Evolutionary conservation across 2,329 filamentous ascomycete genomes (phyloP).

Genomic region (Talaromyces sp.): DNA sequence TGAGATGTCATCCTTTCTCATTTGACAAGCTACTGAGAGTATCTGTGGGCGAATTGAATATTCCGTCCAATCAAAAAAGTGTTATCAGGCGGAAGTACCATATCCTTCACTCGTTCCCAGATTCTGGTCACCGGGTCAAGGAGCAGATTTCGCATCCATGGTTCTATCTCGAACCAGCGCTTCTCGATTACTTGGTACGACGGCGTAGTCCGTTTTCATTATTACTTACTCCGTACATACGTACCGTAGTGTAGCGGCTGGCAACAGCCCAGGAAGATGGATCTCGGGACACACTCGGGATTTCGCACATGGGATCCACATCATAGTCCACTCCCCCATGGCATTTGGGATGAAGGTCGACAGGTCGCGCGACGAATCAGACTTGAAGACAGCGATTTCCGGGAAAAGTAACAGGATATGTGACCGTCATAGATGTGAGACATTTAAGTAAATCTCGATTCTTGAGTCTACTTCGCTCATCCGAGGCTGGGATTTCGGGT

Average conservation of each 20-base stretch:
- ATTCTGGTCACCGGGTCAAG: background rate
- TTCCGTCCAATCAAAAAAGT: background rate
- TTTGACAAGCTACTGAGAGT: background rate
- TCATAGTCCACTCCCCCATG: background rate
- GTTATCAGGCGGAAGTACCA: background rate
- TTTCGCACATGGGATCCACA: conserved; percentile 8
- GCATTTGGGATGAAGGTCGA: background rate
- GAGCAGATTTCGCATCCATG: background rate
- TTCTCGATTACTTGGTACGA: background rate
- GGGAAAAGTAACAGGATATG: background rate
- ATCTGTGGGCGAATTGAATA: background rate
- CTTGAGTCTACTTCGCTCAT: background rate
- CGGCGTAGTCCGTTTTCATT: background rate
- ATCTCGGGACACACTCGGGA: conserved; percentile 2
- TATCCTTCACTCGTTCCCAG: background rate
- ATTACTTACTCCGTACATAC: background rate
- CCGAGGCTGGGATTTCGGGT: background rate
- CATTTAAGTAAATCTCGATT: background rate
- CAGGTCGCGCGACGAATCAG: background rate
- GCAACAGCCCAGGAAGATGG: background rate
- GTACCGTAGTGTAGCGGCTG: background rate
- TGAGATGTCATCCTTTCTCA: background rate
- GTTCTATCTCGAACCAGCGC: background rate
- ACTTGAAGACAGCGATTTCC: background rate
- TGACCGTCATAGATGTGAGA: background rate